Percentiles rank a stretch among this genome's conserved stretches.
Evolutionary conservation across 371 early-diverging fungal species (phyloP).

Genomic region (Mortierella sp.): DNA sequence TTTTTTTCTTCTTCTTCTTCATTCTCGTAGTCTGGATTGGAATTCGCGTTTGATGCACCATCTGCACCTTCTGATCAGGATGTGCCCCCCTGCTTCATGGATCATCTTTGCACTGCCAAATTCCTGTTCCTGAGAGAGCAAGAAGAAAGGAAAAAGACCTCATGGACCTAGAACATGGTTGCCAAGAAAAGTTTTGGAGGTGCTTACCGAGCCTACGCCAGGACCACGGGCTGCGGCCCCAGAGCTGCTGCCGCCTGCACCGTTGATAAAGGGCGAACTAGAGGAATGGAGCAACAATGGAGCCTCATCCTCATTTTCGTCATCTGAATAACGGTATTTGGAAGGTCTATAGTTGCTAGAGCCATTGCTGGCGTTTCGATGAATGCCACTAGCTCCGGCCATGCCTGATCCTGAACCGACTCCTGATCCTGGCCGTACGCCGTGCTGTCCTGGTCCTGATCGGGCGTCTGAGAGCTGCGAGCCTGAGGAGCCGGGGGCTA

Average conservation of each 20-base stretch:
- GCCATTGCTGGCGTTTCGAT: constrained; percentile 12
- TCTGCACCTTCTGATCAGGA: too few species aligned
- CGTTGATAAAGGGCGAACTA: constrained; percentile 35
- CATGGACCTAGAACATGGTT: too few species aligned
- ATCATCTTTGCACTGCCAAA: too few species aligned
- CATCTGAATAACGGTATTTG: constrained; percentile 48
- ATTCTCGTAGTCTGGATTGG: too few species aligned
- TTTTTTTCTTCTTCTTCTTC: too few species aligned
- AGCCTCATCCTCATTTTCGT: constrained; percentile 44
- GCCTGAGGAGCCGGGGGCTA: neutral
- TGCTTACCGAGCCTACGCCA: constrained; percentile 26
- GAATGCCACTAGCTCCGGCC: constrained; percentile 13
- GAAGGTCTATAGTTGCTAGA: constrained; percentile 32
- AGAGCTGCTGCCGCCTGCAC: constrained; percentile 16
- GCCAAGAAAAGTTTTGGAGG: neutral
- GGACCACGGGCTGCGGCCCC: constrained; percentile 21
- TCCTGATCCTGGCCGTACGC: neutral
- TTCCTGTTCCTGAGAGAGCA: too few species aligned
- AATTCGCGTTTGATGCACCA: too few species aligned
- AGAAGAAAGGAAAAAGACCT: too few species aligned
- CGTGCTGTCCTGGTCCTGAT: constrained; percentile 11
- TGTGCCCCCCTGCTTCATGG: too few species aligned
- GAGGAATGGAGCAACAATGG: constrained; percentile 41
- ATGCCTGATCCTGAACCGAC: constrained; percentile 24
- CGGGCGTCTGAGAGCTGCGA: too few species aligned